Percentiles rank a stretch among this genome's conserved stretches.
These are phyloP conservation scores for Mollisia scopiformis DNA, from an alignment of 2,329 filamentous ascomycete species.

Conservation along the genomic window DNA sequence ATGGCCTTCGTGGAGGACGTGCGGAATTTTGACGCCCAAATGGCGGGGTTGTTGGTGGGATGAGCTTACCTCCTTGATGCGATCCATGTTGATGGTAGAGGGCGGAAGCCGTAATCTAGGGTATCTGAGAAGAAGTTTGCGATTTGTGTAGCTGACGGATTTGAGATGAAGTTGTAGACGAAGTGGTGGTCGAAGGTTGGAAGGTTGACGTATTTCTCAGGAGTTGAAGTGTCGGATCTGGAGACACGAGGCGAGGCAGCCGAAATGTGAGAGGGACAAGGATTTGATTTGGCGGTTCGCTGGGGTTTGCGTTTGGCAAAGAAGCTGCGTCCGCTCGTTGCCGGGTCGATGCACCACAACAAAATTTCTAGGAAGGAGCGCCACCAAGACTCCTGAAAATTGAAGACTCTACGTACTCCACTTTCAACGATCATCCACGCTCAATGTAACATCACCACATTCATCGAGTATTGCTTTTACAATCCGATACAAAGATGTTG, in stretches of 20 bases:
- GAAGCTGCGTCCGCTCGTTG: constrained; percentile 5
- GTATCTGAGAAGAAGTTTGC: not conserved
- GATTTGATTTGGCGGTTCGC: too few species aligned
- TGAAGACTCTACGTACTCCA: too few species aligned
- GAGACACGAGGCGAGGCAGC: constrained; percentile 20
- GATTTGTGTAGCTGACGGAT: not conserved
- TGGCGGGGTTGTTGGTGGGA: constrained; percentile 35
- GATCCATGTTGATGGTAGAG: constrained; percentile 66
- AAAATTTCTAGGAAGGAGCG: not conserved
- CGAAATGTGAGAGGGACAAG: constrained; percentile 6
- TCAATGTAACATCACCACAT: constrained; percentile 12
- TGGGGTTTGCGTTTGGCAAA: not conserved
- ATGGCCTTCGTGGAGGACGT: constrained; percentile 1
- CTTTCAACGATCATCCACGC: constrained; percentile 1
- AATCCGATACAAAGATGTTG: constrained; percentile 59
- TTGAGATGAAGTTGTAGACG: not conserved
- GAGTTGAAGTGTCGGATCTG: constrained; percentile 3
- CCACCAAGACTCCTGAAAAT: not conserved
- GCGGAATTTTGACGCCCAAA: constrained; percentile 25
- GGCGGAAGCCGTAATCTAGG: not conserved
- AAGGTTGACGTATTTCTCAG: not conserved
- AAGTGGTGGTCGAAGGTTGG: not conserved
- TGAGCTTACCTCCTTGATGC: constrained; percentile 82
- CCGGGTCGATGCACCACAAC: constrained; percentile 9
- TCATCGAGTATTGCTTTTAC: constrained; percentile 7